Evolutionary conservation across 176 grass and related monocot genomes (phyloP).

Genomic region (Metroxylon sagu): DNA sequence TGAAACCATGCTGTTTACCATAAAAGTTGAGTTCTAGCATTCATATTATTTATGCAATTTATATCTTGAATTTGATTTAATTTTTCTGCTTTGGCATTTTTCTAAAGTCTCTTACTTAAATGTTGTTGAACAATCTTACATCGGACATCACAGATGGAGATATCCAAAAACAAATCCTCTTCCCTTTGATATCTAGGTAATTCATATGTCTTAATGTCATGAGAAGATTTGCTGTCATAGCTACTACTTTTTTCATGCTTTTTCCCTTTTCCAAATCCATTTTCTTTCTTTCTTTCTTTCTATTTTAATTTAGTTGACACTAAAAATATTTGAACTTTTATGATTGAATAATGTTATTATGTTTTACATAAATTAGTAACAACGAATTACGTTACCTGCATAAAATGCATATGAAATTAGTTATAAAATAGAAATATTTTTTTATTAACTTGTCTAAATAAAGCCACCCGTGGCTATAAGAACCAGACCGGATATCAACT

Average conservation of each 20-base stretch:
- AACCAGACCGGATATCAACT: too few species aligned
- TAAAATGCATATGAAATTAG: too few species aligned
- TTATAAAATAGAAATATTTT: too few species aligned
- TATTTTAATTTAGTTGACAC: neutral
- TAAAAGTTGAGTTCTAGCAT: too few species aligned
- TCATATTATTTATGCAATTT: neutral
- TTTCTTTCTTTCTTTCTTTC: neutral
- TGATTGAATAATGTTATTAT: too few species aligned
- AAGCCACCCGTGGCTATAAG: too few species aligned
- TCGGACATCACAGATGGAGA: conserved; percentile 88
- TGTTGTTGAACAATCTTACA: conserved; percentile 49
- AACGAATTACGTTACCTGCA: too few species aligned
- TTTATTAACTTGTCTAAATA: too few species aligned
- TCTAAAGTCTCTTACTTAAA: neutral
- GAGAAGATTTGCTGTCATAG: neutral
- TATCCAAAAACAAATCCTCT: conserved; percentile 73
- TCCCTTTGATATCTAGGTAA: conserved; percentile 78
- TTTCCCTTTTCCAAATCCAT: neutral
- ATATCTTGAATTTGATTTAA: neutral
- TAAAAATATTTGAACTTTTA: too few species aligned
- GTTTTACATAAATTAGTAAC: too few species aligned
- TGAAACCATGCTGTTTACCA: too few species aligned
- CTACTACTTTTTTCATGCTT: neutral
- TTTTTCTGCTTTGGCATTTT: neutral
- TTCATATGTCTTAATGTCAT: conserved; percentile 4